Conservation (phyloP, 306 rosid genomes). For the Alnus rubra region DNA sequence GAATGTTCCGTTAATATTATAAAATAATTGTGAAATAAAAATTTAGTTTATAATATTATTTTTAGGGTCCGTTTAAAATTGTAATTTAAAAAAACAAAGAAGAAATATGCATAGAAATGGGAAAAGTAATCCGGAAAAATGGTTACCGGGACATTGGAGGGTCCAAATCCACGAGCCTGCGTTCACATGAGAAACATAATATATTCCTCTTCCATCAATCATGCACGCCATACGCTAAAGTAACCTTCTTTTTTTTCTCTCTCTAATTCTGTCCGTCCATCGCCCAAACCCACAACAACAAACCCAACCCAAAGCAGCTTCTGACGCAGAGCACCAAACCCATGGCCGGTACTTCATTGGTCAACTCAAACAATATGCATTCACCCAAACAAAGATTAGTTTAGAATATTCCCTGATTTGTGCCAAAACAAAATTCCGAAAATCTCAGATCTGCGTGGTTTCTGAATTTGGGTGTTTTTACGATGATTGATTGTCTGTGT, state of each 20-base stretch:
- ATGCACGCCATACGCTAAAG: not conserved
- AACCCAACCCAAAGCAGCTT: not conserved
- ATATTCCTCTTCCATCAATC: not conserved
- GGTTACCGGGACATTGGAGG: too few relatives aligned
- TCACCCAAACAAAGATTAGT: not conserved
- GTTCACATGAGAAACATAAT: too few relatives aligned
- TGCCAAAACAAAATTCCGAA: not conserved
- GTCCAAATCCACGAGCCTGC: not conserved
- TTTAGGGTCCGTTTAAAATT: too few relatives aligned
- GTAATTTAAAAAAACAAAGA: too few relatives aligned
- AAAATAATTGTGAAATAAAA: too few relatives aligned
- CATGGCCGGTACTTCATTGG: not conserved
- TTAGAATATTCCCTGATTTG: slow-evolving; percentile 12
- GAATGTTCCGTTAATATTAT: too few relatives aligned
- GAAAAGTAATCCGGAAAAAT: too few relatives aligned
- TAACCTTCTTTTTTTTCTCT: not conserved
- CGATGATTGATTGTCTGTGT: not conserved
- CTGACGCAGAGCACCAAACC: not conserved
- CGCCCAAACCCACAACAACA: slow-evolving; percentile 16
- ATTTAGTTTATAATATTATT: too few relatives aligned
- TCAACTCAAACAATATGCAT: not conserved
- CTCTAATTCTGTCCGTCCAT: slow-evolving; percentile 23
- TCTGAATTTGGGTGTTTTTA: not conserved
- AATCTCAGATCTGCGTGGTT: slow-evolving; percentile 39
- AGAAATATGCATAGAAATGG: too few relatives aligned